Evolutionary conservation across 108 stramenopile species (phyloP), one percentile per base, ranked within the genome.

Genomic region (Pseudonitzschia multiseries): DNA sequence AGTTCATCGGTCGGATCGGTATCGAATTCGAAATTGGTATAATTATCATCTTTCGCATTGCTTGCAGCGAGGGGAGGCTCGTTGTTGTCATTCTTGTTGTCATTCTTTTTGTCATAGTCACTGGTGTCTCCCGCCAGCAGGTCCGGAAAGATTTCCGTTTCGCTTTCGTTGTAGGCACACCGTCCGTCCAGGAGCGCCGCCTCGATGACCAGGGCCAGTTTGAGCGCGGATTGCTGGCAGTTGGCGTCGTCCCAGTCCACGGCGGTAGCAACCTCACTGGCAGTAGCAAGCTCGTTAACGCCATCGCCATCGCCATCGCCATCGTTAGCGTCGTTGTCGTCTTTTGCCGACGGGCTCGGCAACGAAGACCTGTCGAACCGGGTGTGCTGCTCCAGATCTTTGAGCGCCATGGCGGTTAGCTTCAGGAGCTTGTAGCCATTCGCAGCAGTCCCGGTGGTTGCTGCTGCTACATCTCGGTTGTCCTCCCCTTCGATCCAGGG

Each of bases 151-250:
- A 52, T 43, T 52, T 69, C 69, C 50, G 18, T 41, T 51, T 43
- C 40, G n/a, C 36, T 56, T 41, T 51, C 48, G 24, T 48, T 28
- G n/a, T 85, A 74, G 5, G 77, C 67, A 33, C 89, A 79, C 5
- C 77, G 76, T 26, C 93, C 93, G 71, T 92, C 76, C 41, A 90
- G 57, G 21, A 94, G 44, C 15, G 81, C 79, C 46, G 88, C 87
- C 74, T 94, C 93, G 56, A 94, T 71, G 13, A 92, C 80, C 68
- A 94, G 73, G 0, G 92, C 93, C 5, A 92, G 73, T 48, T 80
- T 85, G 61, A 87, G 65, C 13, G 92, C 83, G 53, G 88, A 76
- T 24, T 69, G 84, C 43, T 83, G 78, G 56, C 86, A 88, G 13
- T 74, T 73, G 21, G 79, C 76, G 68, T 86, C 74, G 65, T 89